phyloP scores from a whole-genome alignment of 2,329 filamentous ascomycete genomes.

The Didymella keratinophila region DNA sequence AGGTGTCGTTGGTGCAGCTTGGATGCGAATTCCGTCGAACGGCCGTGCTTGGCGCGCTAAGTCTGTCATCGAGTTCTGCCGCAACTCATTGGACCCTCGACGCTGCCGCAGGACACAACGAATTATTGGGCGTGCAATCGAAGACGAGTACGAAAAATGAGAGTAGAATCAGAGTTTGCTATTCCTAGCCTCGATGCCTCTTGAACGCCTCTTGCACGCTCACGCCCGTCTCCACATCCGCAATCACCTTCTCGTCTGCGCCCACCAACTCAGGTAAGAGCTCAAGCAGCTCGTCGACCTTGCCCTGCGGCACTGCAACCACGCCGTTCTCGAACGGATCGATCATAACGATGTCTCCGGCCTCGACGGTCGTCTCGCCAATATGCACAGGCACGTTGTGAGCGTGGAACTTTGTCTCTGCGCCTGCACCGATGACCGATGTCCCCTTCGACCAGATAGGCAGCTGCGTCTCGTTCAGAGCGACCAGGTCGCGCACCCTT shows the following conservation, averaged over 20 bases:
- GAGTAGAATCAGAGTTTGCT: neutral
- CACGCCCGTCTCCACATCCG: constrained; percentile 69
- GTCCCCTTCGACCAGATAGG: constrained; percentile 67
- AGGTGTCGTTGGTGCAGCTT: constrained; percentile 26
- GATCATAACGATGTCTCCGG: constrained; percentile 72
- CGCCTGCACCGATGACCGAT: constrained; percentile 66
- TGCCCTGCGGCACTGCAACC: constrained; percentile 70
- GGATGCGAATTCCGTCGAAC: constrained; percentile 30
- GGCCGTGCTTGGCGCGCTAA: constrained; percentile 26
- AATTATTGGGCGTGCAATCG: neutral
- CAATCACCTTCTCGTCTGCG: constrained; percentile 56
- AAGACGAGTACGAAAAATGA: neutral
- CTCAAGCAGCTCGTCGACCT: constrained; percentile 67
- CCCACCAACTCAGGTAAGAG: constrained; percentile 58
- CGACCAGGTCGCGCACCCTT: constrained; percentile 70
- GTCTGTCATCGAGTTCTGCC: constrained; percentile 35
- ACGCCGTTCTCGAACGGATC: constrained; percentile 72
- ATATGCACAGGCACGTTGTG: constrained; percentile 53
- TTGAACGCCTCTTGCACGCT: constrained; percentile 72
- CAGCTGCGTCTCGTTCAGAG: constrained; percentile 64
- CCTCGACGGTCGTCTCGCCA: constrained; percentile 47
- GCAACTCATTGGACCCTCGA: constrained; percentile 30
- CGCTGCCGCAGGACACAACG: neutral
- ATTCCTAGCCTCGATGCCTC: constrained; percentile 54
- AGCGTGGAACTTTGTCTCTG: constrained; percentile 65